These are phyloP conservation scores for Globisporangium spinosum DNA, from an alignment of 352 stramenopile species.

Conservation along the genomic window DNA sequence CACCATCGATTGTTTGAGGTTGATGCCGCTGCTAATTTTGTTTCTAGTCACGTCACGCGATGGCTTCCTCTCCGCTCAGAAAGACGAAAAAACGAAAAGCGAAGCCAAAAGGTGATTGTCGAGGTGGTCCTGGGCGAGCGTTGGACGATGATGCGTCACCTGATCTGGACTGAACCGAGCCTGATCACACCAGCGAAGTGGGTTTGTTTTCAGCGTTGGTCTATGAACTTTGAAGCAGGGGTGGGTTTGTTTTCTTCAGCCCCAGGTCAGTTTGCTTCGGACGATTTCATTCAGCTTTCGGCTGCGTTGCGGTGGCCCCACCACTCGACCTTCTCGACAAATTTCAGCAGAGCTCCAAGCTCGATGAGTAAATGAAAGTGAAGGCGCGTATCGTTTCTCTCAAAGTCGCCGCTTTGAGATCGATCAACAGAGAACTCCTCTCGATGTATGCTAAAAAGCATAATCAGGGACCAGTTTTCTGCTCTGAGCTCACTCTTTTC, in stretches of 20 bases:
- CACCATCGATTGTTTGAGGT: background rate
- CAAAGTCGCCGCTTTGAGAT: background rate
- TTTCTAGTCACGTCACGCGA: background rate
- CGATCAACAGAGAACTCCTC: background rate
- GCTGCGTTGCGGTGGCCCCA: background rate
- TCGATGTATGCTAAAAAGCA: background rate
- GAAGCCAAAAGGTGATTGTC: background rate
- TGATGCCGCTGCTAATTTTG: background rate
- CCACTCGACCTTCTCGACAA: background rate
- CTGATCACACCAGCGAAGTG: background rate
- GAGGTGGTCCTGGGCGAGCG: background rate
- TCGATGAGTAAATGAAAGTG: background rate
- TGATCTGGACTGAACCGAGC: background rate
- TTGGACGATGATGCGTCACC: background rate
- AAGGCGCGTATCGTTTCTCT: too few species aligned
- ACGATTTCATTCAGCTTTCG: background rate
- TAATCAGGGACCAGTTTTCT: background rate
- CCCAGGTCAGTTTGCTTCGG: background rate
- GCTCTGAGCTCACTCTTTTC: background rate
- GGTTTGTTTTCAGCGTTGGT: background rate
- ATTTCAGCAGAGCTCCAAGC: background rate
- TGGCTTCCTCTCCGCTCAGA: background rate
- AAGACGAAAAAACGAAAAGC: background rate
- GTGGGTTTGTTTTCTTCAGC: background rate
- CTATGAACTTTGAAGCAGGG: background rate